Evolutionary conservation across 495 filamentous ascomycete species (phyloP).

Genomic region (Zalerion maritima): DNA sequence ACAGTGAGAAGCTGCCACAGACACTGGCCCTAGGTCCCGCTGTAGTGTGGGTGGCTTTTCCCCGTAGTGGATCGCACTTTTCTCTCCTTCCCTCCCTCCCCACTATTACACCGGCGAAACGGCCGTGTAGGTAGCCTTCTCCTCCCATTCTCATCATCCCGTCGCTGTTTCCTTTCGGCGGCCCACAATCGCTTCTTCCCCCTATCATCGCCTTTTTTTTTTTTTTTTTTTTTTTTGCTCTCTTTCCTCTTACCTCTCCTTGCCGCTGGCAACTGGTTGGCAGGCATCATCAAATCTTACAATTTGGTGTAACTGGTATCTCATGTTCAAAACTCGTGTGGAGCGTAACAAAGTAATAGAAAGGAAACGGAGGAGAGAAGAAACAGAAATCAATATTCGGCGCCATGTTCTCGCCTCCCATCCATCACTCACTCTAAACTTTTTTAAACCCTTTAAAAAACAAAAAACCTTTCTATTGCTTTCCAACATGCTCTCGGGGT

Average conservation of each 20-base stretch:
- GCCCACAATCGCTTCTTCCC: slow-evolving; percentile 16
- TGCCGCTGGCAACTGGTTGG: slow-evolving; percentile 3
- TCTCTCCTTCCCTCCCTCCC: no score
- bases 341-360: no score
- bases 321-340: slow-evolving; percentile 4
- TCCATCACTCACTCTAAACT: no score
- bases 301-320: slow-evolving; percentile 5
- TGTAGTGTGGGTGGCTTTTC: no score
- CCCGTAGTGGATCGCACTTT: no score
- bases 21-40: slow-evolving; percentile 5
- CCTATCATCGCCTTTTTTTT: slow-evolving; percentile 5
- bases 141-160: slow-evolving; percentile 3
- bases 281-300: slow-evolving; percentile 1
- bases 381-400: no score
- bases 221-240: slow-evolving; percentile 12
- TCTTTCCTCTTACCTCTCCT: slow-evolving; percentile 1
- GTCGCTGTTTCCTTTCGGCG: slow-evolving; percentile 5
- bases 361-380: no score
- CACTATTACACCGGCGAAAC: slow-evolving; percentile 43
- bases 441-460: no score
- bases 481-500: no score
- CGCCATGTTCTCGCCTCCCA: no score
- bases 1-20: no score
- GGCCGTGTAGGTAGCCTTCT: slow-evolving; percentile 22
- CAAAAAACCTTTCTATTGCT: no score